A percentile compares a stretch with the other conserved stretches of the same genome.
These are phyloP conservation scores for Bocquillonia castaneifolia DNA, from an alignment of 441 rosid genomes.

Conservation along the genomic window DNA sequence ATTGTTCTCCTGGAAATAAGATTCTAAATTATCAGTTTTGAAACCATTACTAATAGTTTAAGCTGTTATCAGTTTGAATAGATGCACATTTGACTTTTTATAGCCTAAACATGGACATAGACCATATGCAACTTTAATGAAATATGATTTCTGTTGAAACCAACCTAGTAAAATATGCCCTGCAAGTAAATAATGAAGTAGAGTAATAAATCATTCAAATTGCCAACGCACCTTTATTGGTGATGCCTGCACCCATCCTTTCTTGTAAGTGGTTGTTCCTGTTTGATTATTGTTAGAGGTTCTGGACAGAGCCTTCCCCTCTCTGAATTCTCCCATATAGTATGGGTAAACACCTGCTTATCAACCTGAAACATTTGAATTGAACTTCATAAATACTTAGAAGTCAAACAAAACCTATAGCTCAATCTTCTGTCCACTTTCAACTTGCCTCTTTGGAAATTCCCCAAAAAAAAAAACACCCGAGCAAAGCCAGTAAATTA, in stretches of 20 bases:
- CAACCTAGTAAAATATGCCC: not conserved
- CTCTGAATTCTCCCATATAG: slow-evolving; percentile 28
- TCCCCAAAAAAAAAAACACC: not conserved
- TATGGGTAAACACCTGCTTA: slow-evolving; percentile 5
- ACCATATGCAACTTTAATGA: not conserved
- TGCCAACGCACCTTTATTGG: slow-evolving; percentile 20
- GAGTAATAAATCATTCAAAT: not conserved
- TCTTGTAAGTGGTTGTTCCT: slow-evolving; percentile 18
- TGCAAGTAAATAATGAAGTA: not conserved
- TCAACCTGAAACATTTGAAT: slow-evolving; percentile 17
- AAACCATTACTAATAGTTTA: no score
- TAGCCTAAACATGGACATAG: not conserved
- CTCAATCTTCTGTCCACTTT: slow-evolving; percentile 3
- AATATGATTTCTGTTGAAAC: not conserved
- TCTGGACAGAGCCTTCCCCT: slow-evolving; percentile 16
- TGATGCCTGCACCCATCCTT: slow-evolving; percentile 16
- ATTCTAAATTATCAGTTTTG: not conserved
- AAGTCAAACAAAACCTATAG: not conserved
- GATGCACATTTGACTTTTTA: no score
- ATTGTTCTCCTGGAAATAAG: slow-evolving; percentile 16
- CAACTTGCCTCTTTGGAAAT: not conserved
- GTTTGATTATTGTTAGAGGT: slow-evolving; percentile 12
- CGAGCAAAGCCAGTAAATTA: not conserved
- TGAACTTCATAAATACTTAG: not conserved
- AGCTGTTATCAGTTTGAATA: no score